phyloP scores from a whole-genome alignment of 2,329 filamentous ascomycete species.

The Sclerotinia nivalis region DNA sequence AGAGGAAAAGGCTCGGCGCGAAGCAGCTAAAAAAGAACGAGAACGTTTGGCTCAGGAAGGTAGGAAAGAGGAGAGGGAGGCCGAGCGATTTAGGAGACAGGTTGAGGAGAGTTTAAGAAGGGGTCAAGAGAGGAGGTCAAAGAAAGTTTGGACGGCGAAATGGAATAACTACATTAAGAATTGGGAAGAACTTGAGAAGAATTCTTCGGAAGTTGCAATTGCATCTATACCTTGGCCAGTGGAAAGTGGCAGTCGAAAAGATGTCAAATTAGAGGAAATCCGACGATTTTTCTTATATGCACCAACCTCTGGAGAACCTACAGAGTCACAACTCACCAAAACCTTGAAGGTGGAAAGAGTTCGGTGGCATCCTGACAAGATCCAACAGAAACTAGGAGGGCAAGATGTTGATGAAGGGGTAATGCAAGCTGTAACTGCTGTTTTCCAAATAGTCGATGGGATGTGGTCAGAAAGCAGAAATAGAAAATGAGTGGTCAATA shows the following conservation, averaged over 20 bases:
- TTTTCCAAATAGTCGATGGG: slow-evolving; percentile 87
- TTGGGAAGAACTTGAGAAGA: slow-evolving; percentile 57
- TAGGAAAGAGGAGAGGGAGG: slow-evolving; percentile 45
- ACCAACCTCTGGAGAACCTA: slow-evolving; percentile 42
- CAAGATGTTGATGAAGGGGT: slow-evolving; percentile 67
- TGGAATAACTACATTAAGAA: slow-evolving; percentile 65
- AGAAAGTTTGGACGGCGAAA: slow-evolving; percentile 54
- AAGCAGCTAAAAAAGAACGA: slow-evolving; percentile 54
- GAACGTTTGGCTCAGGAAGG: slow-evolving; percentile 45
- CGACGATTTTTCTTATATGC: slow-evolving; percentile 61
- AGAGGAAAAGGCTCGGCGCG: slow-evolving; percentile 68
- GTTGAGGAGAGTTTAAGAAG: slow-evolving; percentile 69
- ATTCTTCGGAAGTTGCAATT: slow-evolving; percentile 49
- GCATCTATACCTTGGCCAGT: slow-evolving; percentile 63
- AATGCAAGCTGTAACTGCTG: slow-evolving; percentile 78
- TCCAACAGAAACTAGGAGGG: slow-evolving; percentile 82
- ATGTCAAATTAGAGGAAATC: slow-evolving; percentile 57
- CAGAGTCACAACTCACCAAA: slow-evolving; percentile 45
- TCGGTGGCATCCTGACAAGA: slow-evolving; percentile 96
- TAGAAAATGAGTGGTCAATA: slow-evolving; percentile 21
- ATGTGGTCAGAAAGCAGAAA: slow-evolving; percentile 64
- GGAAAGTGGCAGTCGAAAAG: slow-evolving; percentile 55
- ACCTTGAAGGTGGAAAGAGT: slow-evolving; percentile 81
- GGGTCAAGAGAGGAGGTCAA: slow-evolving; percentile 59
- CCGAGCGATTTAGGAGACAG: slow-evolving; percentile 54